Evolutionary conservation across 176 grass and related monocot species (phyloP), one percentile per base, ranked within the genome.

Genomic region (Pontederia paniculata): DNA sequence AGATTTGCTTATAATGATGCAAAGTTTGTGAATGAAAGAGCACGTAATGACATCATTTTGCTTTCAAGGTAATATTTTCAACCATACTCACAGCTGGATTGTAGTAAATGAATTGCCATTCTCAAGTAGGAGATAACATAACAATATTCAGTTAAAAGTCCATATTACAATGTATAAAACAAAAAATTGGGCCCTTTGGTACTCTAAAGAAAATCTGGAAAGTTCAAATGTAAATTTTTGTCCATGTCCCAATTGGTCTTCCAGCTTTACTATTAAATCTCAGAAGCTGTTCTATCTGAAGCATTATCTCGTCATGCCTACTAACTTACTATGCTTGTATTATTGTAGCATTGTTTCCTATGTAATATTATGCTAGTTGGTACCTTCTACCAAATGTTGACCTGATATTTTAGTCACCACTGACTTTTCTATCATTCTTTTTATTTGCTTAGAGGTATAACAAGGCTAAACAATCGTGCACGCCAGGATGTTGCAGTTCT

Each of bases 1-100:
- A 78, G 66, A 72, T 97, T 87, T 84, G 83, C 84, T 49, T 84
- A 90, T 56, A 97, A 97, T 28, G 86, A 97, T 79, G 91, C 91
- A 56, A 97, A 97, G 76, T 97, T 84, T 84, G 80, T 97, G 54
- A 97, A 97, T 77, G 83, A 97, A 79, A 85, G 91, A 65, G 91
- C 83, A 77, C 91, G 80, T 28, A 97, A 23, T 74, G 86, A 97
- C 10, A 97, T 90, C 61, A 77, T 81, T 21, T 84, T 97, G 66
- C 82, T 97, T 74, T 90, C 91, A 76, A 77, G 86, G 91, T 97
- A 86, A 49, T 74, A 15, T 48, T 52, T 45, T 21, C 28, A 51
- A 52, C 17, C 17, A 52, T 44, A 52, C 21, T 60, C 9, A 44
- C 16, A 42, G 8, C 53, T 18, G 42, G 17, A 17, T 67, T 16